Conservation (phyloP, 805 yeast species). For the Metschnikowia vanudenii region DNA sequence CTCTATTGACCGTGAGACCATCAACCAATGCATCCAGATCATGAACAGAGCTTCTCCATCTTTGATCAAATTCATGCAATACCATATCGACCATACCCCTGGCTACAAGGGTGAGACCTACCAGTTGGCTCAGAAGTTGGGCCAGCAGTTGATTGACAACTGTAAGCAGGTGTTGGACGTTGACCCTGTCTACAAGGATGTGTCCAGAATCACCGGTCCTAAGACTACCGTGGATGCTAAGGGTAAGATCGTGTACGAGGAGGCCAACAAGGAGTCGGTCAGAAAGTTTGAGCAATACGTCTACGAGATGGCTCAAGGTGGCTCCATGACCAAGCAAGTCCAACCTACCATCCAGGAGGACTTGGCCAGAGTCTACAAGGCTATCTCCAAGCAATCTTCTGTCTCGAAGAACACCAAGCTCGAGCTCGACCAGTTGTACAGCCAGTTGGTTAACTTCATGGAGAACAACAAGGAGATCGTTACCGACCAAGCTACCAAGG, state of each 20-base stretch:
- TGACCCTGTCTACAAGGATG: constrained; percentile 94
- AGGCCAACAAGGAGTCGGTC: constrained; percentile 83
- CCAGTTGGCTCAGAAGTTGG: constrained; percentile 82
- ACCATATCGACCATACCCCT: constrained; percentile 79
- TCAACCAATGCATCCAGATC: constrained; percentile 91
- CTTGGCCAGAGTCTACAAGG: constrained; percentile 76
- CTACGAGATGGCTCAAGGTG: constrained; percentile 94
- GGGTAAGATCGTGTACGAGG: constrained; percentile 84
- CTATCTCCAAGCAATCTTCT: constrained; percentile 70
- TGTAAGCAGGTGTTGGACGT: constrained; percentile 79
- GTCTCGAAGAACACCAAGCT: constrained; percentile 59
- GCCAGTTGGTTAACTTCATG: constrained; percentile 66
- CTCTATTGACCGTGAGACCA: constrained; percentile 92
- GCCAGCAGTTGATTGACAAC: constrained; percentile 92
- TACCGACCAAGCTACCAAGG: constrained; percentile 58
- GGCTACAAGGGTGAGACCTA: constrained; percentile 87
- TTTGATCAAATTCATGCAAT: constrained; percentile 94
- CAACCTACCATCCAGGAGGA: constrained; percentile 85
- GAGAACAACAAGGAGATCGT: constrained; percentile 70
- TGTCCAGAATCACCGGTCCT: constrained; percentile 92
- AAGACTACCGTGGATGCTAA: constrained; percentile 81
- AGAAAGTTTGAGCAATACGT: constrained; percentile 96
- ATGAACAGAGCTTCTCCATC: constrained; percentile 97
- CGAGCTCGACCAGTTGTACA: constrained; percentile 69
- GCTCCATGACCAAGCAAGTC: constrained; percentile 64